These are phyloP conservation scores for Westerdykella ornata DNA, from an alignment of 2,329 filamentous ascomycete species.

Conservation along the genomic window DNA sequence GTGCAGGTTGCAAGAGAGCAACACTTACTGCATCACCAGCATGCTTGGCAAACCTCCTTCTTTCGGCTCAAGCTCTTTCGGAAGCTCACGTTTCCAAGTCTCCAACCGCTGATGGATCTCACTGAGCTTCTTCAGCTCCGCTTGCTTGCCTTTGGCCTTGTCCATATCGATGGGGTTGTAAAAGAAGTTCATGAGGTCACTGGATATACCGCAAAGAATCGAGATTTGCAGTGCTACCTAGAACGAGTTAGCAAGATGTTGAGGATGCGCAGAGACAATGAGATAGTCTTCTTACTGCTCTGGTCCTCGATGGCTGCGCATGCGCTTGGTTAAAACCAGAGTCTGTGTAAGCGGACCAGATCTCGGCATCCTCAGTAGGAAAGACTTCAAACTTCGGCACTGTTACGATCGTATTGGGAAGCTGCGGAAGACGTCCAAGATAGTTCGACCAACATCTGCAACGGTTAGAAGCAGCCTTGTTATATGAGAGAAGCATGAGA, in stretches of 20 bases:
- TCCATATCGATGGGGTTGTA: conserved; percentile 69
- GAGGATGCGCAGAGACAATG: neutral
- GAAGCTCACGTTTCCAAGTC: conserved; percentile 77
- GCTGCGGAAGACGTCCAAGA: conserved; percentile 79
- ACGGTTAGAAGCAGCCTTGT: conserved; percentile 4
- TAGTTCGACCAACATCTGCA: conserved; percentile 88
- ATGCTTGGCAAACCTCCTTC: conserved; percentile 86
- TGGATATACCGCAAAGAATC: conserved; percentile 85
- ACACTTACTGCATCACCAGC: conserved; percentile 74
- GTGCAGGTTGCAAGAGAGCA: neutral
- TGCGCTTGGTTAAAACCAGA: conserved; percentile 65
- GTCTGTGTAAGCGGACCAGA: conserved; percentile 87
- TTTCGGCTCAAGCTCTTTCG: conserved; percentile 78
- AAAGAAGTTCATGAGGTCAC: conserved; percentile 80
- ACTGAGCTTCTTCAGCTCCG: conserved; percentile 85
- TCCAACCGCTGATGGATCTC: conserved; percentile 87
- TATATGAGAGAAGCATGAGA: neutral
- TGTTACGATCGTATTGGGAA: conserved; percentile 71
- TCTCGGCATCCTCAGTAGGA: conserved; percentile 74
- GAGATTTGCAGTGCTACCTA: conserved; percentile 68
- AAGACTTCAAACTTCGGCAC: conserved; percentile 88
- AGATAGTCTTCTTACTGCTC: conserved; percentile 47
- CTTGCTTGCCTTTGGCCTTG: conserved; percentile 62
- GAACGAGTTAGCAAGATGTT: neutral
- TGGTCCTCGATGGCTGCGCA: conserved; percentile 73